Base-by-base conservation (phyloP, 108 stramenopile species). In the Skeletonema potamos region DNA sequence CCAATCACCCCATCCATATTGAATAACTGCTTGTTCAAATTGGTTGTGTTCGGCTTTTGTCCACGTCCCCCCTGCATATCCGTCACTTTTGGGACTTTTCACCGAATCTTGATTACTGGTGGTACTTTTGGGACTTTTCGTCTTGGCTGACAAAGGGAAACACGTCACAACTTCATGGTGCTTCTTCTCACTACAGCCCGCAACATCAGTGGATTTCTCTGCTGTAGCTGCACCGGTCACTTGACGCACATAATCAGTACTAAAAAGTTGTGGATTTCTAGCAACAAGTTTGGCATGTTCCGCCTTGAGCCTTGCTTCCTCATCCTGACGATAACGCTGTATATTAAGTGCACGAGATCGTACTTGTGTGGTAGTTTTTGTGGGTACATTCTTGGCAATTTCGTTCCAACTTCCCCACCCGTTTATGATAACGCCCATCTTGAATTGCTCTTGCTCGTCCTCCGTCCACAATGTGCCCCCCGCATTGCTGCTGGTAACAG, bases 261-360 rank as follows among this genome's bases (percentile, higher is more conserved):
- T 51, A 51, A n/a, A 51, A 9, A 51, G 48, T 22, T 51, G 48
- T 24, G 48, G 48, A 51, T 51, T 51, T 51, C 48, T 51, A 51
- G 48, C 15, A 51, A 51, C 48, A 51, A 51, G 48, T 51, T 51
- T 51, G 48, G 48, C 58, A 18, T 62, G 60, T 33, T 54, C 60
- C 24, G 46, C 46, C 22, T 43, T 26, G 28, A 72, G 22, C 10
- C 62, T 28, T 56, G 17, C 43, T 32, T 55, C 54, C 62, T 72
- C 72, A 13, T 30, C n/a, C 33, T 48, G 54, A 2, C 27, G 37
- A 56, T 33, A 24, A 57, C 30, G 27, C 2, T 13, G 28, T 27
- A 68, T 33, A 27, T 68, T 63, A 22, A 68, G 66, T 2, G 66
- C 74, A 57, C 62, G 74, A 20, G 43, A 33, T 20, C 64, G 67